Evolutionary conservation across 2,329 filamentous ascomycete species (phyloP).

Genomic region (Cercospora brassicicola): DNA sequence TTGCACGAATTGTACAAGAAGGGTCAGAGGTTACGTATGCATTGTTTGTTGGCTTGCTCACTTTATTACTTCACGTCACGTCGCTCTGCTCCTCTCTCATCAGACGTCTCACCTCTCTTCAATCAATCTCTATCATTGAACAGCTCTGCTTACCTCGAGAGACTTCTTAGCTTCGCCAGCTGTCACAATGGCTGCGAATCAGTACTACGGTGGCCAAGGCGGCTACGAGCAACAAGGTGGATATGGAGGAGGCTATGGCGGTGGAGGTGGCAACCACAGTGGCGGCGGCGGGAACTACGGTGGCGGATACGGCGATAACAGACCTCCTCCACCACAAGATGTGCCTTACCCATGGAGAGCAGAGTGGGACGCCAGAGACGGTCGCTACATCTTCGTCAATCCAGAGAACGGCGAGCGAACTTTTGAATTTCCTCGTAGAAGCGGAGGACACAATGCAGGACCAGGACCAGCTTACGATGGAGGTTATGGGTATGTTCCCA

Average conservation of each 20-base stretch:
- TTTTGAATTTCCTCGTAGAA: constrained; percentile 41
- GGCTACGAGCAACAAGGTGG: constrained; percentile 6
- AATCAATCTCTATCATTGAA: background rate
- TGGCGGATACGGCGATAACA: background rate
- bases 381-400: constrained; percentile 51
- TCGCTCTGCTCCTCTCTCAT: background rate
- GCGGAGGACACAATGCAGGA: constrained; percentile 17
- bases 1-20: background rate
- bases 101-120: background rate
- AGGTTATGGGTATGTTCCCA: constrained; percentile 17
- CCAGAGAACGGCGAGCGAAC: constrained; percentile 48
- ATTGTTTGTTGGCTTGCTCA: background rate
- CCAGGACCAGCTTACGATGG: constrained; percentile 23
- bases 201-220: constrained; percentile 16
- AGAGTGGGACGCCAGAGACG: constrained; percentile 45
- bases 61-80: background rate
- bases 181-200: background rate
- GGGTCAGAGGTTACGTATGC: background rate
- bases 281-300: constrained; percentile 2
- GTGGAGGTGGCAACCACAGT: background rate
- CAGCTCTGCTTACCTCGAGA: background rate
- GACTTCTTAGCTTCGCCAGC: background rate
- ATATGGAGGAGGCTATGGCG: constrained; percentile 5
- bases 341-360: constrained; percentile 48
- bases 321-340: constrained; percentile 34